Conservation (phyloP, 2,329 filamentous ascomycete genomes). For the Fusarium cicatricum region DNA sequence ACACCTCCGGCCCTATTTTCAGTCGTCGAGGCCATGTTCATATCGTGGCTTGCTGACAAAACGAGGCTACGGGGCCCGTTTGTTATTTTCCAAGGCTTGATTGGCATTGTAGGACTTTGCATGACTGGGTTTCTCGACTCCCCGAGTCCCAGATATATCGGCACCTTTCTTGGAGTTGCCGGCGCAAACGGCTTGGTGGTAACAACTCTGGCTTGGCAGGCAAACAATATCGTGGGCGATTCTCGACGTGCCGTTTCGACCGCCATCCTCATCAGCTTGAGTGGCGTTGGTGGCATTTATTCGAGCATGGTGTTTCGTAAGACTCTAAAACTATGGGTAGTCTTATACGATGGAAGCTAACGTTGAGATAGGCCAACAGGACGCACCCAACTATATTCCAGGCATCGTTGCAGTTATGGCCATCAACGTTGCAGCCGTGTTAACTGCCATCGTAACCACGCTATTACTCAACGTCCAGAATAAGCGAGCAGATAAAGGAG, state of each 20-base stretch:
- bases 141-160: slow-evolving; percentile 22
- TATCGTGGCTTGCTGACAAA: slow-evolving; percentile 27
- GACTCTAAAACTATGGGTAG: background rate
- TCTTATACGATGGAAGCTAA: background rate
- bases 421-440: slow-evolving; percentile 13
- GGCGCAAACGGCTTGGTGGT: slow-evolving; percentile 19
- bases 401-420: slow-evolving; percentile 26
- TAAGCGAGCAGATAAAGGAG: background rate
- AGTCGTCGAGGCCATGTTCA: slow-evolving; percentile 16
- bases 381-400: slow-evolving; percentile 22
- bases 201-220: slow-evolving; percentile 21
- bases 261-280: slow-evolving; percentile 24
- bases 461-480: slow-evolving; percentile 12
- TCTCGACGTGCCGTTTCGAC: slow-evolving; percentile 24
- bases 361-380: slow-evolving; percentile 6
- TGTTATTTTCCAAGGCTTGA: slow-evolving; percentile 25
- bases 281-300: slow-evolving; percentile 25
- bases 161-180: slow-evolving; percentile 19
- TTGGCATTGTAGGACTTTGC: slow-evolving; percentile 20
- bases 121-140: slow-evolving; percentile 18
- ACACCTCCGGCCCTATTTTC: slow-evolving; percentile 14
- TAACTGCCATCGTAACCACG: slow-evolving; percentile 15
- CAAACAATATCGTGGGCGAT: slow-evolving; percentile 25
- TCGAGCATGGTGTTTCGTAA: slow-evolving; percentile 32
- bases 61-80: slow-evolving; percentile 15